phyloP scores from a whole-genome alignment of 2,329 filamentous ascomycete genomes.

The Zelopaecilomyces penicillatus region DNA sequence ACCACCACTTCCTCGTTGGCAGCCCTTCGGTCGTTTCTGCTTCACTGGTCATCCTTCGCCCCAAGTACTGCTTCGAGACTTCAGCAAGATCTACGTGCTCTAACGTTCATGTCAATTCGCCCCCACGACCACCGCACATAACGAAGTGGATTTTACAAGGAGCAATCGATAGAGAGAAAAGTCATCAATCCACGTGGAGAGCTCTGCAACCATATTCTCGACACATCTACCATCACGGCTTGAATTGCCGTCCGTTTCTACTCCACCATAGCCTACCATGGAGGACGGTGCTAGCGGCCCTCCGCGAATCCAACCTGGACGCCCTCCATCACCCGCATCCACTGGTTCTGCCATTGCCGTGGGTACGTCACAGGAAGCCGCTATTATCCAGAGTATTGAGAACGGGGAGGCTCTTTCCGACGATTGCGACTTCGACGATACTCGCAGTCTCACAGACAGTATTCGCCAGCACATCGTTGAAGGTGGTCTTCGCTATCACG shows the following conservation, averaged over 20 bases:
- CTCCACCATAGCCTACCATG: not conserved
- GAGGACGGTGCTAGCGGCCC: constrained; percentile 6
- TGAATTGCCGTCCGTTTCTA: not conserved
- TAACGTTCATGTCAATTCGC: too few species aligned
- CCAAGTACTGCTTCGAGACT: too few species aligned
- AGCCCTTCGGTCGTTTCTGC: too few species aligned
- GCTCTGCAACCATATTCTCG: too few species aligned
- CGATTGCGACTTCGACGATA: constrained; percentile 22
- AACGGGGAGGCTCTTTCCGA: constrained; percentile 20
- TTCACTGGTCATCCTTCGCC: too few species aligned
- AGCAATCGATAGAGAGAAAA: too few species aligned
- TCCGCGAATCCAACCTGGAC: not conserved
- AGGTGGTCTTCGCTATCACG: constrained; percentile 31
- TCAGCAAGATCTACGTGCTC: too few species aligned
- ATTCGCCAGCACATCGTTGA: constrained; percentile 36
- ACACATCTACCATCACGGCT: too few species aligned
- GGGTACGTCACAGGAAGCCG: constrained; percentile 21
- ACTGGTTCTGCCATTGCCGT: constrained; percentile 23
- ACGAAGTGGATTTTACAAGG: too few species aligned
- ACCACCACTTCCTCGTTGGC: too few species aligned
- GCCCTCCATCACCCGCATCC: constrained; percentile 19
- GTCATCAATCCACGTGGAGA: too few species aligned
- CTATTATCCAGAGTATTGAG: constrained; percentile 24
- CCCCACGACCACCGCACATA: too few species aligned
- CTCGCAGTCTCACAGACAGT: constrained; percentile 33